Percentiles rank a stretch among this genome's conserved stretches.
Evolutionary conservation across 2,329 filamentous ascomycete genomes (phyloP).

Genomic region (Aspergillus unguis): DNA sequence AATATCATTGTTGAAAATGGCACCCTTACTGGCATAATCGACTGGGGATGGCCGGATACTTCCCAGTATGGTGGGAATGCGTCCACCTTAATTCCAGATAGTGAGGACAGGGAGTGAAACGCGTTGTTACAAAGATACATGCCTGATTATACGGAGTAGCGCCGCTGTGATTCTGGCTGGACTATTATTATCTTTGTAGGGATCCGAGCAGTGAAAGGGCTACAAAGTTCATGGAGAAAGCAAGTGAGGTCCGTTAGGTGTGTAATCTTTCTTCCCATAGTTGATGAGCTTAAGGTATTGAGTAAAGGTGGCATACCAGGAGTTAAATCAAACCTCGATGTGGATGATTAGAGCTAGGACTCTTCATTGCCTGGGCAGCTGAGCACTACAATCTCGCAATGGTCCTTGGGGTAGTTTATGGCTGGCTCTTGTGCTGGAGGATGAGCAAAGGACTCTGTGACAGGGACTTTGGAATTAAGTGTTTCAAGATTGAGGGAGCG

Average conservation of each 20-base stretch:
- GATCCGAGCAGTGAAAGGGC: background rate
- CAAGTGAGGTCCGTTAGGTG: background rate
- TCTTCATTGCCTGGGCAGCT: no score
- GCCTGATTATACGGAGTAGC: conserved; percentile 15
- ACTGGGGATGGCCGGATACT: conserved; percentile 40
- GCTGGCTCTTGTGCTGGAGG: no score
- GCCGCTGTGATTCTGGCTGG: conserved; percentile 21
- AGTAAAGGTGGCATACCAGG: no score
- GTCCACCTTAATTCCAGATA: conserved; percentile 12
- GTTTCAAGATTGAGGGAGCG: no score
- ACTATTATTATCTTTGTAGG: conserved; percentile 17
- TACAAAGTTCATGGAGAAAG: conserved; percentile 2
- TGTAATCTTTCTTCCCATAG: no score
- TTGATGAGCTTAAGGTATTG: no score
- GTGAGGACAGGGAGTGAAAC: conserved; percentile 21
- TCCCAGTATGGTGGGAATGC: conserved; percentile 39
- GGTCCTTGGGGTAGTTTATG: no score
- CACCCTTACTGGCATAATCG: conserved; percentile 38
- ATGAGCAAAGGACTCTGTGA: no score
- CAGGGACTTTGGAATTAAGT: no score
- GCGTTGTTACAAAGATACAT: conserved; percentile 16
- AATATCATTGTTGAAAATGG: conserved; percentile 42
- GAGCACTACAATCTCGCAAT: no score
- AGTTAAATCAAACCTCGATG: no score
- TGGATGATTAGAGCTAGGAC: no score